Evolutionary conservation across 257 asterid genomes (phyloP).

Genomic region (Solanum sejunctum): DNA sequence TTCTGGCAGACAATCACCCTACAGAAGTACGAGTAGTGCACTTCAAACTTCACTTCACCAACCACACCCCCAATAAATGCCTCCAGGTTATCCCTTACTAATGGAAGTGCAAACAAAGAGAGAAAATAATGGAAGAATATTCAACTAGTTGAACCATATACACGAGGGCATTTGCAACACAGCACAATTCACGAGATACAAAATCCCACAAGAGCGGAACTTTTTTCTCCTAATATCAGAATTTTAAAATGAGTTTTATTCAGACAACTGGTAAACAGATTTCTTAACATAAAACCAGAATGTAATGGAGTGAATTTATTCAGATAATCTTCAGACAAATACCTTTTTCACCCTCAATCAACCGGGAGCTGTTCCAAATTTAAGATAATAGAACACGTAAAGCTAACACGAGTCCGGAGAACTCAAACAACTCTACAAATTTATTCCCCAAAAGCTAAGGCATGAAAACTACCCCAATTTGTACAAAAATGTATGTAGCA

Average conservation of each 20-base stretch:
- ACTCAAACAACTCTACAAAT: background rate
- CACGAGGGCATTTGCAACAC: background rate
- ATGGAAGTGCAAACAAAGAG: background rate
- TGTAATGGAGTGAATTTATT: background rate
- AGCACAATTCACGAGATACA: background rate
- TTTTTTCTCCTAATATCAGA: background rate
- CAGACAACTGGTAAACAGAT: background rate
- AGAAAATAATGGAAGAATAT: background rate
- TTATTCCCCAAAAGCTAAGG: background rate
- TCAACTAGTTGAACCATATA: background rate
- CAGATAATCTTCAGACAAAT: background rate
- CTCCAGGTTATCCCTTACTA: background rate
- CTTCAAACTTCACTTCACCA: background rate
- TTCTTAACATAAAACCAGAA: background rate
- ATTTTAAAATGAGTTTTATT: background rate
- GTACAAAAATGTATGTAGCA: background rate
- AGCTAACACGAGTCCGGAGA: background rate
- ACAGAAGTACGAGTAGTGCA: conserved; percentile 1
- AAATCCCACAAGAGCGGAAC: background rate
- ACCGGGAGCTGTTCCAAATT: background rate
- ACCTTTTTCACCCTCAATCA: background rate
- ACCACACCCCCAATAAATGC: background rate
- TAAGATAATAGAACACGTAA: background rate
- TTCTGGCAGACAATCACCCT: conserved; percentile 32
- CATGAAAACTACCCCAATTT: background rate